Evolutionary conservation across 768 basidiomycete species (phyloP).

Genomic region (Tricholoma matsutake): DNA sequence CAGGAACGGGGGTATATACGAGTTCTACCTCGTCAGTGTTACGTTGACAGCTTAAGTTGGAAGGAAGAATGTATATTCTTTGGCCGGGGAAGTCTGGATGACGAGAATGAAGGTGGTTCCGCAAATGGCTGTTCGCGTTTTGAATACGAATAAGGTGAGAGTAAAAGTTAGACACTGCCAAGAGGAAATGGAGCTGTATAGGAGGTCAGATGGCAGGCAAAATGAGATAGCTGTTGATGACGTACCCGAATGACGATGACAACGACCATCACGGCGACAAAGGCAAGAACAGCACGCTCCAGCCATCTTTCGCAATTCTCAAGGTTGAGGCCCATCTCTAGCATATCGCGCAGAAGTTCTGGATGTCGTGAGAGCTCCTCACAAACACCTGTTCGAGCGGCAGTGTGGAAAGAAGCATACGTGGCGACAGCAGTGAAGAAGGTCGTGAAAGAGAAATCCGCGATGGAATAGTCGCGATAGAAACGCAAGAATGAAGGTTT

Average conservation of each 20-base stretch:
- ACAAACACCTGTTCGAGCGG: constrained; percentile 60
- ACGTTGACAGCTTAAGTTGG: constrained; percentile 11
- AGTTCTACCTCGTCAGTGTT: constrained; percentile 29
- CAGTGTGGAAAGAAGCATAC: constrained; percentile 55
- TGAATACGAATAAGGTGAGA: constrained; percentile 48
- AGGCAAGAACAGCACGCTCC: constrained; percentile 58
- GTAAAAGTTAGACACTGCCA: constrained; percentile 69
- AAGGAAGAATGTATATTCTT: constrained; percentile 63
- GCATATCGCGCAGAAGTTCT: constrained; percentile 67
- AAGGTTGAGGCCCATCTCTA: constrained; percentile 68
- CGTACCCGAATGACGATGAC: constrained; percentile 66
- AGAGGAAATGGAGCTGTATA: constrained; percentile 68
- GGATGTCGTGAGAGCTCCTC: constrained; percentile 75
- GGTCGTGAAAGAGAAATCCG: constrained; percentile 70
- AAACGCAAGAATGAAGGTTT: constrained; percentile 67
- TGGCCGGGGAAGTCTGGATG: constrained; percentile 29
- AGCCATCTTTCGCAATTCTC: constrained; percentile 84
- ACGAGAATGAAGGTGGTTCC: constrained; percentile 15
- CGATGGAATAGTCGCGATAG: constrained; percentile 80
- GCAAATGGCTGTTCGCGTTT: constrained; percentile 16
- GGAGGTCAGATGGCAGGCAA: constrained; percentile 3
- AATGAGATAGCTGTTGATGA: constrained; percentile 12
- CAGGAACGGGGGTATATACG: constrained; percentile 72
- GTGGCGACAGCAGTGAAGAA: constrained; percentile 54
- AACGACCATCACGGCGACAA: constrained; percentile 56